Conservation (phyloP, 495 filamentous ascomycete species). For the Umbilicaria muhlenbergii region DNA sequence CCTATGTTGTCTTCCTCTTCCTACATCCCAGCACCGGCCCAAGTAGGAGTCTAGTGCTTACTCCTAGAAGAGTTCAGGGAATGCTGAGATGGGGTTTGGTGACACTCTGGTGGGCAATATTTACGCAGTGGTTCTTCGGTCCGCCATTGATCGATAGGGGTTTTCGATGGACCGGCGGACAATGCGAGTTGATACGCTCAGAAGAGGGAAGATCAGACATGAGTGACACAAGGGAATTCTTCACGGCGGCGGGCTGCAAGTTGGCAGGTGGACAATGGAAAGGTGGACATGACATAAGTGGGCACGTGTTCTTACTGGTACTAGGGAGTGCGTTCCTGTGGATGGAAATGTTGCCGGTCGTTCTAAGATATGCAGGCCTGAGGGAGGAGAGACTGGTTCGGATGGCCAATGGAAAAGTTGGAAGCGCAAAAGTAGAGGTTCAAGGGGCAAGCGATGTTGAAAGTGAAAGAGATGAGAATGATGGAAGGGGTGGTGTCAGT, state of each 20-base stretch:
- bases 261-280: constrained; percentile 65
- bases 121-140: constrained; percentile 96
- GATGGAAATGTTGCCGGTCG: constrained; percentile 59
- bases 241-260: constrained; percentile 73
- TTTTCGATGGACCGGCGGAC: constrained; percentile 69
- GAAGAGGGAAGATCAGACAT: constrained; percentile 14
- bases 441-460: constrained; percentile 18
- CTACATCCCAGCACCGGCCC: constrained; percentile 34
- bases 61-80: constrained; percentile 31
- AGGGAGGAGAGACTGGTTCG: constrained; percentile 40
- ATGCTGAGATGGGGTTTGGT: constrained; percentile 50
- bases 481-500: constrained; percentile 34
- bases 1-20: constrained; percentile 46
- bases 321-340: constrained; percentile 62
- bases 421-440: constrained; percentile 21
- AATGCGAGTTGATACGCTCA: constrained; percentile 38
- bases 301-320: constrained; percentile 87
- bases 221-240: constrained; percentile 26
- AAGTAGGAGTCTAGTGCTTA: constrained; percentile 15
- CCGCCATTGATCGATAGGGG: constrained; percentile 74
- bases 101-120: constrained; percentile 57
- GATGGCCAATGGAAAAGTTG: constrained; percentile 42
- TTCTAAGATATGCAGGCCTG: constrained; percentile 26
- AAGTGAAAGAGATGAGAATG: constrained; percentile 25
- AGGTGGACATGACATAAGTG: constrained; percentile 85